phyloP scores from a whole-genome alignment of 2,329 filamentous ascomycete species.

The Geosmithia putterillii region DNA sequence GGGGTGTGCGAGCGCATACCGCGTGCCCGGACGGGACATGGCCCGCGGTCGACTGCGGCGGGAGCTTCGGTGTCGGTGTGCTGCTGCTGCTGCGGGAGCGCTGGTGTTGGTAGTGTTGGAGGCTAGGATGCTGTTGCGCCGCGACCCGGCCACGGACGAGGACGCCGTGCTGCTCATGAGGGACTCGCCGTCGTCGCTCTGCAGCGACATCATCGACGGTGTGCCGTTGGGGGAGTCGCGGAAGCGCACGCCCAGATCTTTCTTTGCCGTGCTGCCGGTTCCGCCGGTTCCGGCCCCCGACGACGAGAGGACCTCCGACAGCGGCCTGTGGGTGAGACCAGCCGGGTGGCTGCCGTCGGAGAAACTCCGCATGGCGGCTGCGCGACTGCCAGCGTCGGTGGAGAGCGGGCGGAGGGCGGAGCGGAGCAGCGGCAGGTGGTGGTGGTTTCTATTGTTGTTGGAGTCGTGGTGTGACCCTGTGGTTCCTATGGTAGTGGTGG shows the following conservation, averaged over 20 bases:
- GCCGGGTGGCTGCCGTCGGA: constrained; percentile 3
- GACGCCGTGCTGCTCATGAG: constrained; percentile 3
- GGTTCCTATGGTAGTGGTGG: too few relatives aligned
- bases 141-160: background rate
- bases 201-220: constrained; percentile 17
- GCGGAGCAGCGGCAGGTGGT: constrained; percentile 26
- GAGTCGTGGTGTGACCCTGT: constrained; percentile 3
- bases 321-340: constrained; percentile 5
- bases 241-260: constrained; percentile 34
- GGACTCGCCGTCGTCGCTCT: constrained; percentile 37
- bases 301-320: background rate
- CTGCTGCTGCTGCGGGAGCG: background rate
- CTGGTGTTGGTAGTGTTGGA: too few relatives aligned
- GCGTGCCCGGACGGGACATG: constrained; percentile 23
- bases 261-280: constrained; percentile 22
- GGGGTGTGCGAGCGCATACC: constrained; percentile 57
- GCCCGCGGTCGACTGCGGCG: constrained; percentile 11
- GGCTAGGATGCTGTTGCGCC: background rate
- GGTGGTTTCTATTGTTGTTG: constrained; percentile 13
- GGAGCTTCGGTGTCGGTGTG: constrained; percentile 21
- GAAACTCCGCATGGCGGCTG: background rate
- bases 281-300: background rate
- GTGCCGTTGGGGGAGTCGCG: constrained; percentile 18
- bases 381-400: background rate
- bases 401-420: constrained; percentile 12